Base-by-base conservation (phyloP, 345 rosid genomes). In the Eucalyptus pumila region DNA sequence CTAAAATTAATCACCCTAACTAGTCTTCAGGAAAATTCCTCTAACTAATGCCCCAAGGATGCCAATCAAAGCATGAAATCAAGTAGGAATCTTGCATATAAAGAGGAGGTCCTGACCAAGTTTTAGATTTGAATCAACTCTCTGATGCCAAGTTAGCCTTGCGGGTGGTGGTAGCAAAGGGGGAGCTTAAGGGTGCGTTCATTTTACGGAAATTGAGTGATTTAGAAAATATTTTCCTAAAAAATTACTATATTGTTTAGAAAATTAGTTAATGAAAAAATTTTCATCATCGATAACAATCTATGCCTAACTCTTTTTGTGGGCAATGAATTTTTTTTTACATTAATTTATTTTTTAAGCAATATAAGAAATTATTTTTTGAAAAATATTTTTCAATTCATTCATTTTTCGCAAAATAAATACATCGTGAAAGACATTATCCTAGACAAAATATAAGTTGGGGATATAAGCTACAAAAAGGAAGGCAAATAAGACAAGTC, bases 171-270 rank as follows among this genome's bases (percentile, higher is more conserved):
- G 42, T 19, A 37, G 23, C 27, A 7, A 72, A 72, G 5, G 1
- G 24, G 45, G 11, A 37, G 83, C 14, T 1, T 19, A 17, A 72
- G 5, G 58, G 30, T 26, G 3, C 2, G 0, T 56, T 56, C 1
- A 1, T 11, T 56, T 56, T 30, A 9, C 0, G 30, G 0, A 56
- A 56, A 56, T 23, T 2, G 30, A 24, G 62, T 56, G 13, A 56
- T 56, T 56, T 56, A 1, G 30, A 56, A 6, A 56, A 56, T 10
- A 24, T 10, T 56, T 56, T 23, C 11, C 1, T 5, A 56, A 56
- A 56, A 56, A 56, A 2, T 56, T 56, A 52, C 0, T 52, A 19
- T 52, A 52, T 21, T 0, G 0, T 56, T 56, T 56, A 56, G 14
- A 56, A 56, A 56, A 56, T 56, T 52, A 1, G 3, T 56, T 5